These are phyloP conservation scores for Penicillium vulpinum DNA, from an alignment of 2,329 filamentous ascomycete species.

Conservation along the genomic window DNA sequence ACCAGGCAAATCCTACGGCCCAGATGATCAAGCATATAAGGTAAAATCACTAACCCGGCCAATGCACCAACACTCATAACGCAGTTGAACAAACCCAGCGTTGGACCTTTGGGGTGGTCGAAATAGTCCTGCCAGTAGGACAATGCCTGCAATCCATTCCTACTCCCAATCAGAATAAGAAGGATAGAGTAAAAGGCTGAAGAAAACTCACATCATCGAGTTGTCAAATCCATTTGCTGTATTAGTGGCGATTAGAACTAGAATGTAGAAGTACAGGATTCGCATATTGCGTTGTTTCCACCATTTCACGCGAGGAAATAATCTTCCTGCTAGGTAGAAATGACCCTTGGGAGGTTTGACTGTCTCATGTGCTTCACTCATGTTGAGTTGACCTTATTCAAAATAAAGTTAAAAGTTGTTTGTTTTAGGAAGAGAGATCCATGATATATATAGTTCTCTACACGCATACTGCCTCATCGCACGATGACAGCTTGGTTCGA, in stretches of 20 bases:
- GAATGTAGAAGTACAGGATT: slow-evolving; percentile 23
- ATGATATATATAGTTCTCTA: not conserved
- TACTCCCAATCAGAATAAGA: not conserved
- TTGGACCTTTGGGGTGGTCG: slow-evolving; percentile 32
- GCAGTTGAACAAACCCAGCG: slow-evolving; percentile 48
- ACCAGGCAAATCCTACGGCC: slow-evolving; percentile 52
- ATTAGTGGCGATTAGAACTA: slow-evolving; percentile 23
- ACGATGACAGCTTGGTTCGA: not conserved
- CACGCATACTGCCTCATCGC: not conserved
- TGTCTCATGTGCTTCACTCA: not conserved
- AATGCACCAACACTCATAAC: slow-evolving; percentile 54
- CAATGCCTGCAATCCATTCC: slow-evolving; percentile 50
- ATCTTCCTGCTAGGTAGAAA: slow-evolving; percentile 17
- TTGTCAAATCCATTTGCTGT: slow-evolving; percentile 53
- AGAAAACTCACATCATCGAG: slow-evolving; percentile 42
- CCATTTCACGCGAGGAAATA: slow-evolving; percentile 28
- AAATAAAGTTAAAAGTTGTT: not conserved
- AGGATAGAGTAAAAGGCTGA: not conserved
- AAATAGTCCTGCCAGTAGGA: slow-evolving; percentile 45
- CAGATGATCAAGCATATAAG: slow-evolving; percentile 50
- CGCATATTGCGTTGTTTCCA: slow-evolving; percentile 27
- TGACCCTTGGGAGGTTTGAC: slow-evolving; percentile 11
- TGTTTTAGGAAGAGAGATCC: no score
- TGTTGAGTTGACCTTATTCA: not conserved
- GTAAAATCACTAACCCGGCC: slow-evolving; percentile 49